Percentiles rank a stretch among this genome's conserved stretches.
Evolutionary conservation across 108 stramenopile species (phyloP).

Genomic region (Nitzschia sp.): DNA sequence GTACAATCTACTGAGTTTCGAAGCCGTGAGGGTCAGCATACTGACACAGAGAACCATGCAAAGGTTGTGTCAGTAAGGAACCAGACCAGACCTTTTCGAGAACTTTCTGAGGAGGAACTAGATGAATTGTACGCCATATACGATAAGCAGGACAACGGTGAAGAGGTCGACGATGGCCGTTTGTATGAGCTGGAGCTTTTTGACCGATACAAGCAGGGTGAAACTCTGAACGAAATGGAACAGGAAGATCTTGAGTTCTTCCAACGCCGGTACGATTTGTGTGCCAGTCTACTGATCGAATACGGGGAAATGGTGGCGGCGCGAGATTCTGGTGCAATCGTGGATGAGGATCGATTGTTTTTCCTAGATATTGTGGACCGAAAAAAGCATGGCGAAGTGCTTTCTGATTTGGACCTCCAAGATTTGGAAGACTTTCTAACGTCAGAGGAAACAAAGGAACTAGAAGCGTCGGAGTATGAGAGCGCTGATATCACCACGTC

Average conservation of each 20-base stretch:
- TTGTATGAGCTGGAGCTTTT: conserved; percentile 29
- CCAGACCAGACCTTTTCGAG: background rate
- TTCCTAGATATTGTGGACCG: background rate
- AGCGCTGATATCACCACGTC: too few relatives aligned
- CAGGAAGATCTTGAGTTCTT: conserved; percentile 18
- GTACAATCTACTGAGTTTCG: too few relatives aligned
- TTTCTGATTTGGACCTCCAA: background rate
- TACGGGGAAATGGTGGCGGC: background rate
- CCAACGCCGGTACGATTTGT: conserved; percentile 2
- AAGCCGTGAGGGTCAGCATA: too few relatives aligned
- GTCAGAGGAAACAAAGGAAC: background rate
- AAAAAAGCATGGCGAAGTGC: background rate
- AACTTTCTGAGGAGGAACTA: background rate
- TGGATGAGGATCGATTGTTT: conserved; percentile 20
- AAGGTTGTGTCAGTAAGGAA: too few relatives aligned
- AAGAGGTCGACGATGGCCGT: conserved; percentile 26
- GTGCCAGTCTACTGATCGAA: conserved; percentile 4
- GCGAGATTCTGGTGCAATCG: conserved; percentile 6
- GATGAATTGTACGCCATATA: conserved; percentile 23
- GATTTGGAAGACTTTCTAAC: background rate
- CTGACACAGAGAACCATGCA: too few relatives aligned
- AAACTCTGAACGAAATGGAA: conserved; percentile 23
- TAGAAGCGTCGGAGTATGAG: background rate
- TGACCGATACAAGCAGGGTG: conserved; percentile 23
- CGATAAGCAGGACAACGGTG: conserved; percentile 9